Evolutionary conservation across 192 early-diverging fungal species (phyloP), one percentile per base, ranked within the genome.

Genomic region (Coemansia erecta): DNA sequence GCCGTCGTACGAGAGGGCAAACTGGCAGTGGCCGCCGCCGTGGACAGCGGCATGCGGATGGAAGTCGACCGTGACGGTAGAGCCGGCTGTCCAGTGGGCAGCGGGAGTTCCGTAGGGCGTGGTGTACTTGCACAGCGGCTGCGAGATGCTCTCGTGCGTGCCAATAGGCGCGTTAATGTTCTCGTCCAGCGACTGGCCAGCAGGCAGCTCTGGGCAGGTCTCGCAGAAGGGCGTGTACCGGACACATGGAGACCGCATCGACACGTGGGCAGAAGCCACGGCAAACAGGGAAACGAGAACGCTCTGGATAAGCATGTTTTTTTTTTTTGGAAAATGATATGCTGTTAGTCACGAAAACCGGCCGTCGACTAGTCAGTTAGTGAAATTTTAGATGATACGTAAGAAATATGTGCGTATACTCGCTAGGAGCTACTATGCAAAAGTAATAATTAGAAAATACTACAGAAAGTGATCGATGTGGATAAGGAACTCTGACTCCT

Each of bases 21-120:
- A 88, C 67, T 89, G 83, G 55, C 87, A 87, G 50, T 86, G 81
- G 23, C 89, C 89, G 45, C 87, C 87, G 33, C 73, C 81, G 58
- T 87, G 87, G 2, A 81, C 73, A 5, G 83, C 83, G 7, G 74
- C 71, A 31, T 78, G 74, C 0, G 54, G 43, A 21, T 50, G 51
- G 55, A 87, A 85, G 15, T 79, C 58, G 19, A 87, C 77, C 0
- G 49, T 31, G 24, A 87, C 63, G 0, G 77, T 55, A 4, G 70
- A 21, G 8, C 85, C 85, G 0, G 84, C 83, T 1, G 54, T 77
- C 58, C 69, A 82, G n/a, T 48, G 65, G 4, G 67, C 79, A 13
- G 76, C 79, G 0, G 78, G 58, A 3, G 43, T 61, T 40, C 51
- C 58, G 47, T 69, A 73, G 19, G 65, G 76, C 15, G 65, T 72